Percentiles rank a stretch among this genome's conserved stretches.
Evolutionary conservation across 352 stramenopile genomes (phyloP).

Genomic region (Thalassiosira oceanica): DNA sequence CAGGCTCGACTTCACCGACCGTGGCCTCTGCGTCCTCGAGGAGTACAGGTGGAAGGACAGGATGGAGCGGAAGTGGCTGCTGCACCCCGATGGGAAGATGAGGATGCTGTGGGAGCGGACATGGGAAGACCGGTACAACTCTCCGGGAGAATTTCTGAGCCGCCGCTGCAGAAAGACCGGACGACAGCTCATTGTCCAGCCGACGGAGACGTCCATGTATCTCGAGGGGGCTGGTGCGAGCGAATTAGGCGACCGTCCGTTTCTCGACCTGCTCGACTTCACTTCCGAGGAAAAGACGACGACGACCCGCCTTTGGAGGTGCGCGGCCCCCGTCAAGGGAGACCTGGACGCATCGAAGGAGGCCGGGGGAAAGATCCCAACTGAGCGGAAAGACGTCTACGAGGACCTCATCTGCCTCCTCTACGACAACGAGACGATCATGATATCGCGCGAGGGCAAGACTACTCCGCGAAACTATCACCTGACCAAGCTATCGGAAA

Average conservation of each 20-base stretch:
- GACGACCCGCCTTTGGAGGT: conserved; percentile 43
- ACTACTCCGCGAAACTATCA: conserved; percentile 36
- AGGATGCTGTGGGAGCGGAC: conserved; percentile 35
- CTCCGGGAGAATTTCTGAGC: conserved; percentile 32
- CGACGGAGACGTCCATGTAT: conserved; percentile 35
- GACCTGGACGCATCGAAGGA: conserved; percentile 45
- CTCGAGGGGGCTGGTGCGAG: conserved; percentile 35
- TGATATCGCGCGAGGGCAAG: conserved; percentile 44
- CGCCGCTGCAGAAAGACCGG: conserved; percentile 16
- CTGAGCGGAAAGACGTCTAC: conserved; percentile 36
- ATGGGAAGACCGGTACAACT: conserved; percentile 47
- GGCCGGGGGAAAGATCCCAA: conserved; percentile 29
- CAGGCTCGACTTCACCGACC: conserved; percentile 32
- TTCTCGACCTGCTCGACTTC: conserved; percentile 46
- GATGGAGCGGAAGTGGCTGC: conserved; percentile 39
- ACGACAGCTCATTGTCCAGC: conserved; percentile 41
- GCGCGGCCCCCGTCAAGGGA: conserved; percentile 28
- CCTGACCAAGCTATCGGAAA: conserved; percentile 27
- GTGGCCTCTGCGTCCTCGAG: conserved; percentile 23
- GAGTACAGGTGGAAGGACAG: conserved; percentile 49
- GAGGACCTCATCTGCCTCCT: conserved; percentile 35
- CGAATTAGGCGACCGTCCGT: conserved; percentile 36
- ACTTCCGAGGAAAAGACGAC: conserved; percentile 2
- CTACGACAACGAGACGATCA: conserved; percentile 39
- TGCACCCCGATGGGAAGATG: conserved; percentile 15